A percentile compares a stretch with the other conserved stretches of the same genome.
Evolutionary conservation across 352 stramenopile species (phyloP).

Genomic region (Halophytophthora polymorphica): DNA sequence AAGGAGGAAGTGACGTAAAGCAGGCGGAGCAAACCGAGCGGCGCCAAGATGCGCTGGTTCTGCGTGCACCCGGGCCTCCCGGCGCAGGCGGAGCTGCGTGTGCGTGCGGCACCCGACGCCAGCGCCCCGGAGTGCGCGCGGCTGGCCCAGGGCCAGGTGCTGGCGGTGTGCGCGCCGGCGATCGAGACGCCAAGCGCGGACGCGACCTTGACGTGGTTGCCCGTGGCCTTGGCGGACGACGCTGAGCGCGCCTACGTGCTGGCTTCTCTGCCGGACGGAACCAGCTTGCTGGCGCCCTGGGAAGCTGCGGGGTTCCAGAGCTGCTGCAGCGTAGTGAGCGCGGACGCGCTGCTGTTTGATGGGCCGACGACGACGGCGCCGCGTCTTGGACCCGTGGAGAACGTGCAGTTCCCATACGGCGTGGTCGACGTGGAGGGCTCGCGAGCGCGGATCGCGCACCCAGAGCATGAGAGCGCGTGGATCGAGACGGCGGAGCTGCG

Average conservation of each 20-base stretch:
- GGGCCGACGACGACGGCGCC: constrained; percentile 21
- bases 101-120: constrained; percentile 52
- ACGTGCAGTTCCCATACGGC: constrained; percentile 41
- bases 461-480: constrained; percentile 49
- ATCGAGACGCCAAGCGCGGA: constrained; percentile 29
- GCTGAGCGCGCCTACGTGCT: constrained; percentile 50
- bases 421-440: constrained; percentile 29
- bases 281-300: constrained; percentile 45
- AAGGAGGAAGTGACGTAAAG: too few species aligned
- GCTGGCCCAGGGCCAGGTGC: constrained; percentile 48
- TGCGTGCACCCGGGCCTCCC: constrained; percentile 57
- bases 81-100: constrained; percentile 54
- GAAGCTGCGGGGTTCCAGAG: constrained; percentile 39
- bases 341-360: constrained; percentile 37
- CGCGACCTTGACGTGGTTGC: constrained; percentile 41
- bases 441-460: constrained; percentile 38
- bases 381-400: constrained; percentile 30
- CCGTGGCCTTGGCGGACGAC: constrained; percentile 39
- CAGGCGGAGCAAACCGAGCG: not conserved
- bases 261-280: constrained; percentile 41
- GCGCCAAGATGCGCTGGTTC: constrained; percentile 62
- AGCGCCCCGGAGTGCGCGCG: constrained; percentile 33
- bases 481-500: constrained; percentile 45
- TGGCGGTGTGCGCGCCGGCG: constrained; percentile 30
- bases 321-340: constrained; percentile 40